phyloP scores from a whole-genome alignment of 441 rosid genomes.

The Gossypium lobatum region DNA sequence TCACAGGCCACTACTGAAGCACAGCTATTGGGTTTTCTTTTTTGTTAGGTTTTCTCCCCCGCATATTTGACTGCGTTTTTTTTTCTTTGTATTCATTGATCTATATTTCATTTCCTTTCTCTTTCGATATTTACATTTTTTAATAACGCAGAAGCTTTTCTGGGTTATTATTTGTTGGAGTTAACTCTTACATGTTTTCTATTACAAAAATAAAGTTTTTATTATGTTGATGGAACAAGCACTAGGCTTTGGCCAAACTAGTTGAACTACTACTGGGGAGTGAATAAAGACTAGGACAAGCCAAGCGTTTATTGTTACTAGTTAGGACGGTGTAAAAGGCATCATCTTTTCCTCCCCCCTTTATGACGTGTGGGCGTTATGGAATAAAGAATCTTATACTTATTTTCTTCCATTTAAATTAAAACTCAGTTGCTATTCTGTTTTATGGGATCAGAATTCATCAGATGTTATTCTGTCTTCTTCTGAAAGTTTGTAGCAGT shows the following conservation, averaged over 20 bases:
- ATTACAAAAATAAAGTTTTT: background rate
- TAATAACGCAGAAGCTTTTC: background rate
- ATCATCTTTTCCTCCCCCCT: background rate
- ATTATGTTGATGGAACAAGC: background rate
- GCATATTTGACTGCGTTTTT: background rate
- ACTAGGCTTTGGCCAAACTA: background rate
- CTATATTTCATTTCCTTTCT: background rate
- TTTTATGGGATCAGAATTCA: background rate
- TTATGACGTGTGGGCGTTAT: background rate
- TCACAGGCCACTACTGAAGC: background rate
- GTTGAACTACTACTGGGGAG: background rate
- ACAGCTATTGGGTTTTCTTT: background rate
- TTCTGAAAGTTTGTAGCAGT: background rate
- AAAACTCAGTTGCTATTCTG: too few relatives aligned
- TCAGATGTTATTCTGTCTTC: too few relatives aligned
- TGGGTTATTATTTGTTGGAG: background rate
- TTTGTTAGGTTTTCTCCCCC: background rate
- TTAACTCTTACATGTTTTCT: background rate
- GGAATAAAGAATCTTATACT: background rate
- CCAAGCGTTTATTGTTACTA: background rate
- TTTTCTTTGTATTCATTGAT: background rate
- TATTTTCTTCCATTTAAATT: background rate
- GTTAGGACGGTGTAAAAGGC: background rate
- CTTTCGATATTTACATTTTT: background rate
- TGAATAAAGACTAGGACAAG: background rate